Percentiles rank a stretch among this genome's conserved stretches.
Conservation (phyloP, 495 filamentous ascomycete genomes). For the Xanthoparmelia taractica region DNA sequence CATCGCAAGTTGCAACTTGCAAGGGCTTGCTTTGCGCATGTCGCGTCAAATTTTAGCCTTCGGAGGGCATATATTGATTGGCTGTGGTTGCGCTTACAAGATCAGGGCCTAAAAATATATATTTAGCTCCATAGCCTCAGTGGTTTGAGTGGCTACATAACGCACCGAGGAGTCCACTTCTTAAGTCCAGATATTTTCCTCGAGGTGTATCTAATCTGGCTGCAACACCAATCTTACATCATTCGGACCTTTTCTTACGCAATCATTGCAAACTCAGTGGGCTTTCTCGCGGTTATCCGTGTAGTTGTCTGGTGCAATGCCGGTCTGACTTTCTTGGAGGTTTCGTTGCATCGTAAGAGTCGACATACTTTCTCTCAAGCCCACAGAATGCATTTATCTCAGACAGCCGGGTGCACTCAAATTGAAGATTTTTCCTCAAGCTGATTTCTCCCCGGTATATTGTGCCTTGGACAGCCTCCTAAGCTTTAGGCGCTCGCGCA, state of each 20-base stretch:
- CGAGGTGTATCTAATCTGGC: not conserved
- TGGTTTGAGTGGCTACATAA: not conserved
- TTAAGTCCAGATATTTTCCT: not conserved
- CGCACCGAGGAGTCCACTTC: too few species aligned
- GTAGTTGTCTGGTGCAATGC: too few species aligned
- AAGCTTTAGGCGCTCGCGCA: not conserved
- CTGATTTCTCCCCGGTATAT: not conserved
- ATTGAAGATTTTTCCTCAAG: too few species aligned
- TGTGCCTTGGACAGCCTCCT: not conserved
- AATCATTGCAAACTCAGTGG: not conserved
- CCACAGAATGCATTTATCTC: not conserved
- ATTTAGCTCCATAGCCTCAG: not conserved
- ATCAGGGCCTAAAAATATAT: not conserved
- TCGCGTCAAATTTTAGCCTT: conserved; percentile 1
- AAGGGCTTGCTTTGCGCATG: conserved; percentile 7
- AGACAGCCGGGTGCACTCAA: not conserved
- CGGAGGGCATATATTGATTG: not conserved
- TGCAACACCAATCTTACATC: not conserved
- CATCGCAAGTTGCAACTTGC: not conserved
- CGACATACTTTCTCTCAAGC: not conserved
- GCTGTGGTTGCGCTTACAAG: not conserved
- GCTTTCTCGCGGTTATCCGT: not conserved
- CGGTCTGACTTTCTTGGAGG: not conserved
- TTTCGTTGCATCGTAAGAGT: not conserved
- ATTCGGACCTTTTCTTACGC: not conserved